phyloP scores from a whole-genome alignment of 2,329 filamentous ascomycete genomes.

The Cryphonectria nitschkei region DNA sequence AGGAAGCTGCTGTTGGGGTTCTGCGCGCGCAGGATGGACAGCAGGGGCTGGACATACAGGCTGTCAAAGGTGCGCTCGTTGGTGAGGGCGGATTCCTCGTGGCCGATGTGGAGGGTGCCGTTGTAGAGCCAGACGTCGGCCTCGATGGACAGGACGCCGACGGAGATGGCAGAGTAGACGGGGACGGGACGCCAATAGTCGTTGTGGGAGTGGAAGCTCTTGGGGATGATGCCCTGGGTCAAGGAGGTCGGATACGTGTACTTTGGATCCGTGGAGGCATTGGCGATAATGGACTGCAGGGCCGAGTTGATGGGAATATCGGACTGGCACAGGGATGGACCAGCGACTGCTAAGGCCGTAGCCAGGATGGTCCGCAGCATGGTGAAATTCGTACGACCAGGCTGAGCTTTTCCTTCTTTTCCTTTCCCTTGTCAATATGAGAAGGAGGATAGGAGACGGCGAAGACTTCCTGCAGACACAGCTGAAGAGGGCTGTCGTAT shows the following conservation, averaged over 20 bases:
- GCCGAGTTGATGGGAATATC: conserved; percentile 24
- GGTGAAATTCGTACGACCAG: not conserved
- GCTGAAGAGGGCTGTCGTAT: not conserved
- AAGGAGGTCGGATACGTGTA: conserved; percentile 55
- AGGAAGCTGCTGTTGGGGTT: conserved; percentile 53
- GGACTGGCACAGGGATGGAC: conserved; percentile 18
- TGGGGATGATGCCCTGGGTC: conserved; percentile 56
- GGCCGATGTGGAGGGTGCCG: conserved; percentile 62
- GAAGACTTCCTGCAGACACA: not conserved
- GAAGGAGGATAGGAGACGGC: not conserved
- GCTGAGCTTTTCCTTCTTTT: too few species aligned
- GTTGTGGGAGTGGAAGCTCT: conserved; percentile 69
- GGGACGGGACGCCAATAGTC: conserved; percentile 71
- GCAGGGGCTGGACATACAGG: conserved; percentile 66
- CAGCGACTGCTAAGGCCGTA: conserved; percentile 1
- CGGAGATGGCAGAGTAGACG: conserved; percentile 62
- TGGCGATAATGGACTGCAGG: conserved; percentile 22
- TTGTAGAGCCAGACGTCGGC: conserved; percentile 69
- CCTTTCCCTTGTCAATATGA: not conserved
- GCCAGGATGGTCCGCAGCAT: conserved; percentile 17
- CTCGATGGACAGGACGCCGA: conserved; percentile 66
- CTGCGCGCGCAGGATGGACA: conserved; percentile 56
- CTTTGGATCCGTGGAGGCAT: conserved; percentile 33
- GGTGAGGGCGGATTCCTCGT: conserved; percentile 58
- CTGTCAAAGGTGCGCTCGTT: conserved; percentile 57